Percentiles rank a stretch among this genome's conserved stretches.
phyloP scores from a whole-genome alignment of 2,329 filamentous ascomycete genomes.

The Penicillium sp. region DNA sequence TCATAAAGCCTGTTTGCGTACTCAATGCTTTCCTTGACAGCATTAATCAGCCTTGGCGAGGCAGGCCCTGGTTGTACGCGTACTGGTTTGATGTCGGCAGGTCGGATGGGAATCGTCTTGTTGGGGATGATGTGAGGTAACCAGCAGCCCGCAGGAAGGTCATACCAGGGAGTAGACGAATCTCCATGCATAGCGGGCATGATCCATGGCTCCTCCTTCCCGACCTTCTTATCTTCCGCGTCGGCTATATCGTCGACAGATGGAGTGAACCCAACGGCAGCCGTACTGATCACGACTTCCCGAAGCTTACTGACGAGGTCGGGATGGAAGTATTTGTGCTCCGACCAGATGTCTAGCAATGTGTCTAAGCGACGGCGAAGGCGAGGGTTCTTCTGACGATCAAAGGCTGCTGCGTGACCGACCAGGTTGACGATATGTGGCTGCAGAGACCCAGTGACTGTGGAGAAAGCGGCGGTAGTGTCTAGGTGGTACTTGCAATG shows the following conservation, averaged over 20 bases:
- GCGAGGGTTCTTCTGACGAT: slow-evolving; percentile 59
- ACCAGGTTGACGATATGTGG: slow-evolving; percentile 60
- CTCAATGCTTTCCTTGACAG: slow-evolving; percentile 52
- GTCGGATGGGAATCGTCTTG: slow-evolving; percentile 68
- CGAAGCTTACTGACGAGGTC: slow-evolving; percentile 58
- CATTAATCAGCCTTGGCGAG: slow-evolving; percentile 60
- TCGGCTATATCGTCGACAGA: slow-evolving; percentile 26
- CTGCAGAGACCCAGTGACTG: slow-evolving; percentile 56
- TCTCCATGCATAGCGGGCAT: slow-evolving; percentile 78
- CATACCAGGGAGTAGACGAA: slow-evolving; percentile 68
- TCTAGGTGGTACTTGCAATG: slow-evolving; percentile 57
- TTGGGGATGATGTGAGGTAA: slow-evolving; percentile 74
- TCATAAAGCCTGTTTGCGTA: slow-evolving; percentile 63
- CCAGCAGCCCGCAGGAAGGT: slow-evolving; percentile 77
- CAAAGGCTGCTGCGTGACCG: slow-evolving; percentile 51
- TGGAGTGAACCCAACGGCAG: slow-evolving; percentile 31
- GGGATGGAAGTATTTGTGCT: slow-evolving; percentile 58
- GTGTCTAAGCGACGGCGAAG: slow-evolving; percentile 62
- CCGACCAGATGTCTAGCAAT: slow-evolving; percentile 68
- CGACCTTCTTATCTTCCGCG: slow-evolving; percentile 41
- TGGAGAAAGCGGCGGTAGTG: slow-evolving; percentile 41
- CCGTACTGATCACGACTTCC: slow-evolving; percentile 51
- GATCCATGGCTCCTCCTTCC: slow-evolving; percentile 58
- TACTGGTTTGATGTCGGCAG: slow-evolving; percentile 66
- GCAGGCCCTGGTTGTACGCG: slow-evolving; percentile 66